Evolutionary conservation across 305 asterid genomes (phyloP).

Genomic region (Plantago lanceolata): DNA sequence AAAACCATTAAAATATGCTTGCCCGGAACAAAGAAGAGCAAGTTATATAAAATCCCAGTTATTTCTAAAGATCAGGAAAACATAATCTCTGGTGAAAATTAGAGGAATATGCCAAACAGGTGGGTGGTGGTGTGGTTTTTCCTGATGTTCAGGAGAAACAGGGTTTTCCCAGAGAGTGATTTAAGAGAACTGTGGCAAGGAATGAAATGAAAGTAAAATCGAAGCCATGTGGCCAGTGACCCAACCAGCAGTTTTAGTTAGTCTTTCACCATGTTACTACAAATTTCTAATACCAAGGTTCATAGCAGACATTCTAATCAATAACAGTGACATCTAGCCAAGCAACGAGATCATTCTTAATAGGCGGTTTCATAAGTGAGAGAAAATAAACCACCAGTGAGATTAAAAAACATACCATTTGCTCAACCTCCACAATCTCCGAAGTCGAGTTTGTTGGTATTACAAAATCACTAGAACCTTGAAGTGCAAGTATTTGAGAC

Average conservation of each 20-base stretch:
- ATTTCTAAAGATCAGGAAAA: neutral
- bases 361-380: neutral
- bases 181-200: neutral
- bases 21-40: no score
- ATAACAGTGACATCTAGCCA: neutral
- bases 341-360: neutral
- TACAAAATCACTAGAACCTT: conserved; percentile 55
- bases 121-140: neutral
- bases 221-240: neutral
- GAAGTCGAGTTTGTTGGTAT: conserved; percentile 48
- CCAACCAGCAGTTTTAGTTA: no score
- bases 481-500: conserved; percentile 55
- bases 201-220: neutral
- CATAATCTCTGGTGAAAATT: neutral
- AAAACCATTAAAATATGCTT: conserved; percentile 21
- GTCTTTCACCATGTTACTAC: neutral
- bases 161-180: neutral
- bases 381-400: conserved; percentile 22
- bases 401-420: conserved; percentile 52
- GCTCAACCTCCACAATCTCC: conserved; percentile 87
- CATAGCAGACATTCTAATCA: neutral
- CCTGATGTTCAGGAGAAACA: neutral
- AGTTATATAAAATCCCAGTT: no score
- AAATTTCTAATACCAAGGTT: neutral
- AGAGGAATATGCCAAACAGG: neutral